phyloP scores from a whole-genome alignment of 495 filamentous ascomycete species.

The Entonaema liquescens region DNA sequence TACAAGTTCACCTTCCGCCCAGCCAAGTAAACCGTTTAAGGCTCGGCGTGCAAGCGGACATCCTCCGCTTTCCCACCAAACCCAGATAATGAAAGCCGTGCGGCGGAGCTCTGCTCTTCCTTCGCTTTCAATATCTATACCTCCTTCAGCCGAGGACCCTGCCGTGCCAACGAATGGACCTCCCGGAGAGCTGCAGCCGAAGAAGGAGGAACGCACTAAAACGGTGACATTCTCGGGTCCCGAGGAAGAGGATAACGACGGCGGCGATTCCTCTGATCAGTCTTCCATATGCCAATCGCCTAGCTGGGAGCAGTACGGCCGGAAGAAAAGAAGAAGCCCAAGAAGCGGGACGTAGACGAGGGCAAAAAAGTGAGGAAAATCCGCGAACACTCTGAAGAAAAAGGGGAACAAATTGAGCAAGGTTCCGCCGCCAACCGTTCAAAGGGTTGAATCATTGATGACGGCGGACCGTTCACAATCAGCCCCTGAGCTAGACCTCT shows the following conservation, averaged over 20 bases:
- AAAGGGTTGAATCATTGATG: constrained; percentile 32
- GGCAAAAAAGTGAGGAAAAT: constrained; percentile 52
- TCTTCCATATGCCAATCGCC: constrained; percentile 66
- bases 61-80: constrained; percentile 49
- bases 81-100: constrained; percentile 55
- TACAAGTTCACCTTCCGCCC: constrained; percentile 42
- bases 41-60: constrained; percentile 47
- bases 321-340: constrained; percentile 60
- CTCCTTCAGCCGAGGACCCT: constrained; percentile 37
- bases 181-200: constrained; percentile 28
- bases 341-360: constrained; percentile 55
- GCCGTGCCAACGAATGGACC: constrained; percentile 29
- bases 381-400: constrained; percentile 50
- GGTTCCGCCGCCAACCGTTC: constrained; percentile 37
- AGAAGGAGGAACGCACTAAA: constrained; percentile 48
- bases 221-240: constrained; percentile 55
- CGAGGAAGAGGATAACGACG: constrained; percentile 42
- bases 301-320: constrained; percentile 61
- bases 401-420: constrained; percentile 51
- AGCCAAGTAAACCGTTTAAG: constrained; percentile 43
- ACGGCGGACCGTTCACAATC: constrained; percentile 38
- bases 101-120: constrained; percentile 50
- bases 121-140: constrained; percentile 56
- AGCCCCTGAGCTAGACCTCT: constrained; percentile 37
- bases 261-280: constrained; percentile 54